Base-by-base conservation (phyloP, 2,329 filamentous ascomycete genomes). In the Rhynchosporium secalis region DNA sequence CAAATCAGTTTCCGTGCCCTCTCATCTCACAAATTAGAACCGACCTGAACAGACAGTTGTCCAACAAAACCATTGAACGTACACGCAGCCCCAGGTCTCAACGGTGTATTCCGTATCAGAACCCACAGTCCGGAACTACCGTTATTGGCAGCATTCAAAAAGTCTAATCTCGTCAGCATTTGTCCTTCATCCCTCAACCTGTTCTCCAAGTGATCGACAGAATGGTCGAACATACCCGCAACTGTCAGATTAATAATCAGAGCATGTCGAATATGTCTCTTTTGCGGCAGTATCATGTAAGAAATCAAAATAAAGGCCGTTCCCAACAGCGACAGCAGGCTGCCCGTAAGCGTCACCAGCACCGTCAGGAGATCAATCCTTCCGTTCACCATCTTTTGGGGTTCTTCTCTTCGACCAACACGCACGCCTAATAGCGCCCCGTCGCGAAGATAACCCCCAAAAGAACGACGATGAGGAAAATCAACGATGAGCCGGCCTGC, bases 211-310 rank as follows among this genome's bases (percentile, higher is more conserved):
- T 12, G 29, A 13, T 29, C 20, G 3, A 55, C 20, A 20, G 20
- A 41, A 20, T 28, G 7, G 26, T 43, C 38, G 3, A 28, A 58
- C 56, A 15, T 45, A 59, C 57, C 57, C 12, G 57, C 57, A 43
- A 59, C 38, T 8, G 57, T 59, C 46, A 59, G 40, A 26, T 59
- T 59, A n/a, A 59, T 59, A 33, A 59, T 59, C 10, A 59, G 47
- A 15, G 57, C 57, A 40, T 59, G 57, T 36, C 57, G 57, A 45
- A 59, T 52, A 43, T 59, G 57, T 52, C 57, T 59, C 47, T 59
- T 59, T 38, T 59, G 57, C 26, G 57, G 57, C 47, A 59, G 15
- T 13, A 59, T 28, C 46, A 52, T 31, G 10, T 59, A 59, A 41
- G 46, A 59, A n/a, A 59, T 52, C 46, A 59, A 15, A 33, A 59